Evolutionary conservation across 1,139 yeast species (phyloP), one percentile per base, ranked within the genome.

Genomic region (Diutina sp.): DNA sequence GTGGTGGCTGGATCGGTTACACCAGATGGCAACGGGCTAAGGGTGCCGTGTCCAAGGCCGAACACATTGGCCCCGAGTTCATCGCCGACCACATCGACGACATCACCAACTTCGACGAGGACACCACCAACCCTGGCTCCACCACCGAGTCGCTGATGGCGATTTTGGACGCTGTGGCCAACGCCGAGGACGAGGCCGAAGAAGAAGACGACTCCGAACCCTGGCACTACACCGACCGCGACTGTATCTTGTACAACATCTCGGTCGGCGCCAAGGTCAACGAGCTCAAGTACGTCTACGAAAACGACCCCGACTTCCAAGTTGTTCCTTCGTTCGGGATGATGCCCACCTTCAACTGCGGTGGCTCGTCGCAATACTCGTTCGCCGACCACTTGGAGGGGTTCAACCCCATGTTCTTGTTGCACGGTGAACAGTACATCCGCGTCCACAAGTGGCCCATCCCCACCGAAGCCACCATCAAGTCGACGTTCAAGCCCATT

Each of bases 381-480:
- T 80, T 83, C 67, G 73, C 79, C 60, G 74, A 74, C 59, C 72
- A 85, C 57, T 84, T 89, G 65, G 87, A 85, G 61, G 85, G 89
- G 72, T 91, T 89, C 78, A 89, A 89, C 73, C 96, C 95, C 63
- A 82, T 87, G 84, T 78, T 85, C 72, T 79, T 93, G 67, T 78
- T 93, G 65, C 98, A 93, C 69, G 99, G 99, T 61, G 99, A 93
- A 73, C 98, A 93, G 70, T 93, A 87, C 71, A 77, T 91, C 64
- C 91, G 84, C 72, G 72, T 93, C 61, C 80, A 80, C 63, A 83
- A 86, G 69, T 84, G 80, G 78, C 95, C 96, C 61, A 77, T 93
- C 58, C 96, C 97, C 62, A 82, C 87, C 5, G 83, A 80, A 58
- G 93, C 84, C 12, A 69, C 73, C 2, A 69, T 90, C 56, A 78